Evolutionary conservation across 176 grass and related monocot genomes (phyloP).

Genomic region (Oryza rufipogon): DNA sequence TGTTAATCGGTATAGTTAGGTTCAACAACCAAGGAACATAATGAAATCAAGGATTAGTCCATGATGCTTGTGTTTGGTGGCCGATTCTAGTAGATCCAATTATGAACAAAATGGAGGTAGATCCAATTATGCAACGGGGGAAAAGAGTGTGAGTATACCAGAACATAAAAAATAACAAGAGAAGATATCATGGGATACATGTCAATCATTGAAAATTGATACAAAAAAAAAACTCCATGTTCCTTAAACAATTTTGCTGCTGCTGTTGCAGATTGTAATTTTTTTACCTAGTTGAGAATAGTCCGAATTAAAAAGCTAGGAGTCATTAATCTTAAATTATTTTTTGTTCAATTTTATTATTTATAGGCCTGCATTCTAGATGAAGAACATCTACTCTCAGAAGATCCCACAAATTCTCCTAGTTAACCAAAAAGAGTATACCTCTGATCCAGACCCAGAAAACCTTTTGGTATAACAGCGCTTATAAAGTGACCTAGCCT

Average conservation of each 20-base stretch:
- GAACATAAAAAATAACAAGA: not conserved
- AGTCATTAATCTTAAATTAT: not conserved
- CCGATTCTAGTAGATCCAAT: not conserved
- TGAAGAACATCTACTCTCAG: slow-evolving; percentile 1
- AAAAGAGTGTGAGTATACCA: not conserved
- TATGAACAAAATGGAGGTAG: not conserved
- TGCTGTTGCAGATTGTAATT: not conserved
- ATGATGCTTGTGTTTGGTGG: slow-evolving; percentile 19
- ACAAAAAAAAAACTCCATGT: not conserved
- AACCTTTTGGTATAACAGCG: slow-evolving; percentile 90
- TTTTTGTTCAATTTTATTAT: not conserved
- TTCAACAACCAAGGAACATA: slow-evolving; percentile 6
- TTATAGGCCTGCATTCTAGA: not conserved
- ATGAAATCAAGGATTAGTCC: not conserved
- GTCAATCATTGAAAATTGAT: not conserved
- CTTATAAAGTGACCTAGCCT: slow-evolving; percentile 89
- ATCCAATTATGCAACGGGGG: not conserved
- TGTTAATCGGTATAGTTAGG: slow-evolving; percentile 11
- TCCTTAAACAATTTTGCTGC: not conserved
- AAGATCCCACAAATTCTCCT: slow-evolving; percentile 9
- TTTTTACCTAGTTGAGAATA: slow-evolving; percentile 11
- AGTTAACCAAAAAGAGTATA: slow-evolving; percentile 42
- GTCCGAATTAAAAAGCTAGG: not conserved
- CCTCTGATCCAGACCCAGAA: slow-evolving; percentile 86
- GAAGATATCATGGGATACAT: slow-evolving; percentile 9